Percentiles rank a stretch among this genome's conserved stretches.
Evolutionary conservation across 2,329 filamentous ascomycete species (phyloP).

Genomic region (Orbilia ellipsospora): DNA sequence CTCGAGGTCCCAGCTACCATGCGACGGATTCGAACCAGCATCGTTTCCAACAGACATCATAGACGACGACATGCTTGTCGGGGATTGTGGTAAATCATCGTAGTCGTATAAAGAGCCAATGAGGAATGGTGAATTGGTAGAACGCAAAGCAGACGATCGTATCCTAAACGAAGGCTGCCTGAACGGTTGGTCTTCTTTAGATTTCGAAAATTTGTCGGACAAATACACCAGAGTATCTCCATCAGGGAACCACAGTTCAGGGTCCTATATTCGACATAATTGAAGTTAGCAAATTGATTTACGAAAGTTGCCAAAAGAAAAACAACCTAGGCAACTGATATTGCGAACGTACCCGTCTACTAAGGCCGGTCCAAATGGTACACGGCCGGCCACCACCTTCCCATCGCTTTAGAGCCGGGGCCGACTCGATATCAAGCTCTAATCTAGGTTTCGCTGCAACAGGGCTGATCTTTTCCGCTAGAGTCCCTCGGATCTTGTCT

Average conservation of each 20-base stretch:
- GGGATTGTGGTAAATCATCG: slow-evolving; percentile 52
- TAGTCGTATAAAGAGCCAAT: slow-evolving; percentile 65
- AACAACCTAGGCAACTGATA: background rate
- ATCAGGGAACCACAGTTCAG: slow-evolving; percentile 72
- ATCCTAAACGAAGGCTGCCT: slow-evolving; percentile 69
- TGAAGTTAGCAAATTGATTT: slow-evolving; percentile 13
- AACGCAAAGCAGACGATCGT: slow-evolving; percentile 71
- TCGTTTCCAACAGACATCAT: slow-evolving; percentile 49
- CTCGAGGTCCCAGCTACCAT: slow-evolving; percentile 64
- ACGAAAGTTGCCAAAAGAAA: slow-evolving; percentile 1
- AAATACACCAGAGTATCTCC: slow-evolving; percentile 72
- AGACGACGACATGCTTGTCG: slow-evolving; percentile 42
- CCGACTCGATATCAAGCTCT: slow-evolving; percentile 47
- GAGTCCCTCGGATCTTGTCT: slow-evolving; percentile 57
- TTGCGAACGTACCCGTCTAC: slow-evolving; percentile 27
- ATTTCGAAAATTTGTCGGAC: slow-evolving; percentile 63
- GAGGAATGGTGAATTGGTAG: slow-evolving; percentile 69
- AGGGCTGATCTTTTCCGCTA: slow-evolving; percentile 54
- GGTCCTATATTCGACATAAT: slow-evolving; percentile 63
- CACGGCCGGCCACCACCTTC: slow-evolving; percentile 57
- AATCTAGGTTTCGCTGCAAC: slow-evolving; percentile 48
- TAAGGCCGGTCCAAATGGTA: slow-evolving; percentile 56
- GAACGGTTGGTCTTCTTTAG: slow-evolving; percentile 59
- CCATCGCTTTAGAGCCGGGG: slow-evolving; percentile 57
- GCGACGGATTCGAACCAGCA: slow-evolving; percentile 22